A percentile compares a stretch with the other conserved stretches of the same genome.
These are phyloP conservation scores for Cajanus cajan DNA, from an alignment of 306 rosid genomes.

Conservation along the genomic window DNA sequence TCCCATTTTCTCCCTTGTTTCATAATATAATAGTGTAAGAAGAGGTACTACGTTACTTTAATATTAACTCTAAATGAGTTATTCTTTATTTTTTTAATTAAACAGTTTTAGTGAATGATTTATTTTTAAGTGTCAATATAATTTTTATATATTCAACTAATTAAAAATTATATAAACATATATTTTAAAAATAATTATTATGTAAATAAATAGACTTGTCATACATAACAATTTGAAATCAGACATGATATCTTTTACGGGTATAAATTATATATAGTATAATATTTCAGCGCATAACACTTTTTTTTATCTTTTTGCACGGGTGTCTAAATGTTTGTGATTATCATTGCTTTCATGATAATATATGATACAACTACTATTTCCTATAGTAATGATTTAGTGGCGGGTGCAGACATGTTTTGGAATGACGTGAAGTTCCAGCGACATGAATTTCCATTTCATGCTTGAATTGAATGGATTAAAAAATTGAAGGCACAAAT, in stretches of 20 bases:
- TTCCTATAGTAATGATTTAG: slow-evolving; percentile 13
- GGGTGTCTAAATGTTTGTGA: slow-evolving; percentile 37
- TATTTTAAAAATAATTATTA: too few species aligned
- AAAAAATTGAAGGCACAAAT: slow-evolving; percentile 5
- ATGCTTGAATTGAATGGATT: slow-evolving; percentile 23
- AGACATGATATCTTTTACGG: too few species aligned
- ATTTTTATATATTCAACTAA: too few species aligned
- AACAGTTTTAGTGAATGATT: too few species aligned
- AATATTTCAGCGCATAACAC: background rate
- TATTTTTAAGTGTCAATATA: too few species aligned
- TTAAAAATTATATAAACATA: too few species aligned
- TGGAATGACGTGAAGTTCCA: slow-evolving; percentile 41
- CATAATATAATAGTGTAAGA: background rate
- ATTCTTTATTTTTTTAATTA: too few species aligned
- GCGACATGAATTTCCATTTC: slow-evolving; percentile 38
- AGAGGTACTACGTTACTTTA: too few species aligned
- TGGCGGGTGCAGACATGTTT: slow-evolving; percentile 29
- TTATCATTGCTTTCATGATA: slow-evolving; percentile 17
- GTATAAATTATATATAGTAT: too few species aligned
- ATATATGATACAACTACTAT: slow-evolving; percentile 5
- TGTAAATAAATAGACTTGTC: too few species aligned
- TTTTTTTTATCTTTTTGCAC: slow-evolving; percentile 14
- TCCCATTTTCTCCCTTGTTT: background rate
- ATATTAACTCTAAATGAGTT: too few species aligned
- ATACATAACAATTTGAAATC: too few species aligned